Evolutionary conservation across 2,329 filamentous ascomycete genomes (phyloP), one percentile per base, ranked within the genome.

Genomic region (Fusarium sp.): DNA sequence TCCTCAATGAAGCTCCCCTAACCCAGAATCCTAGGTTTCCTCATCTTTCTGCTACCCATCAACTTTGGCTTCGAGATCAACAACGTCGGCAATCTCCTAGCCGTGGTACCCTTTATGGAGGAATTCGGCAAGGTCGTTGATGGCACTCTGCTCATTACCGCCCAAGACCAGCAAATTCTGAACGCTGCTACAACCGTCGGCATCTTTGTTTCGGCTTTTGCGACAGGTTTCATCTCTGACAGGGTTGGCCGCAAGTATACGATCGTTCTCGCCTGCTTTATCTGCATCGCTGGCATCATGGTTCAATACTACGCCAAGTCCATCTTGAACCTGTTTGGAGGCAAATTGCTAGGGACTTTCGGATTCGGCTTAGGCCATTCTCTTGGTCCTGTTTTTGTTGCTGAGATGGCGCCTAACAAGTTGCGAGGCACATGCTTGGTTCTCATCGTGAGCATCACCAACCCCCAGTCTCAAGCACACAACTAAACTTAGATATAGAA

Each of bases 341-440:
- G 75, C 53, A 77, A 77, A 56, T 33, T 76, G 2, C 16, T 76
- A 1, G 65, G 67, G 1, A 74, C 73, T 4, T 71, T 78, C 36
- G 75, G 76, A 6, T 77, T 77, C 46, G 76, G 76, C 1, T 44
- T 78, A 7, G 75, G 76, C 3, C 75, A 77, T 54, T 74, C 76
- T 2, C 67, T 78, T 4, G 75, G 72, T 2, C 76, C 76, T 1
- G 76, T 78, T 18, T 77, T 74, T 46, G 76, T 78, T 13, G 75
- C 77, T 3, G 76, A 53, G 68, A 55, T 77, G 42, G 76, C 76
- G 1, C 76, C 76, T 0, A 71, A 72, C 33, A 76, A 75, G 64
- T 60, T 78, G n/a, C 73, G 76, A n/a, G 76, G 77, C 23, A 67
- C 74, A 4, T 77, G 74, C 18, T 50, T 78, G 6, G 59, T 72